Base-by-base conservation (phyloP, 1,284 basidiomycete genomes). In the Meira nashicola region DNA sequence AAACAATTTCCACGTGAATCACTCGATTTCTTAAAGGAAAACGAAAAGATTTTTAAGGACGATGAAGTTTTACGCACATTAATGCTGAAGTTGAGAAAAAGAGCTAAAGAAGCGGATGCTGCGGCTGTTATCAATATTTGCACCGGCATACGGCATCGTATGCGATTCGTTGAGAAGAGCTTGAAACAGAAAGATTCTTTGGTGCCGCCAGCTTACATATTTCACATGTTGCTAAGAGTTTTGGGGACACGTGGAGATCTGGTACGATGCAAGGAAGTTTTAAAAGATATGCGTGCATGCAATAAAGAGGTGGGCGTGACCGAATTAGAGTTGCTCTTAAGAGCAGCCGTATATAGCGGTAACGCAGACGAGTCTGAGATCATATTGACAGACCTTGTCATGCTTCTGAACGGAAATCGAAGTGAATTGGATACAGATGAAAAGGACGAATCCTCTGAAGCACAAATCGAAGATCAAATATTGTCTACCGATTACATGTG, bases 211-310 rank as follows among this genome's bases (percentile, higher is more conserved):
- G 8, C 28, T 3, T 33, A 33, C 28, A 33, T 33, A 33, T 33
- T 33, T 33, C 28, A 33, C 28, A 3, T 4, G 28, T 33, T 33
- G 28, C 28, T 33, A 3, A 33, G 4, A 3, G 28, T 33, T 33
- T 8, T 33, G 8, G 28, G 28, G 12, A 5, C 37, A 17, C 7
- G 7, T 38, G 50, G 50, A 12, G 15, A 53, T 19, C 21, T 53
- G 19, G 7, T 8, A 25, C 28, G 23, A 12, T 53, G 50, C 28
- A 39, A 28, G 50, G 39, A n/a, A 5, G 40, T 68, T n/a, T 28
- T 66, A 8, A 55, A 58, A 23, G 70, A 74, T 55, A 69, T 71
- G 65, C 54, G 64, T 12, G 23, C 53, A 2, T 63, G 57, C 19
- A 54, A 60, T 2, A 63, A 63, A 14, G 39, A 54, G 8, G 37